Evolutionary conservation across 495 filamentous ascomycete species (phyloP).

Genomic region (Lepraria neglecta): DNA sequence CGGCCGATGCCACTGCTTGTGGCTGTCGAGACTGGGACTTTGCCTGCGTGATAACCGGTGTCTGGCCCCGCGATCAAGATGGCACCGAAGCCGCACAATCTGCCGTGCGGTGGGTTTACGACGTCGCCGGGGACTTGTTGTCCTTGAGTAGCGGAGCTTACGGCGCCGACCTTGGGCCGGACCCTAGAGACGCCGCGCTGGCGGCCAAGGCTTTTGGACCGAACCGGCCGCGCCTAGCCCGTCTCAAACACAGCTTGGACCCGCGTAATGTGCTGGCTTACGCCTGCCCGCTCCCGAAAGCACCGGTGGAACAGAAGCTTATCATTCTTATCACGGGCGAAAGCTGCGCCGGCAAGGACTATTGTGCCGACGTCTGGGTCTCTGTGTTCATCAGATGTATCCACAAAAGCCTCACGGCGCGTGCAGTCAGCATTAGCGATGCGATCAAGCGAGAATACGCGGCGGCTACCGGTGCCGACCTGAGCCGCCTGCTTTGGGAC

Average conservation of each 20-base stretch:
- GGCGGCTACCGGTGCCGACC: constrained; percentile 43
- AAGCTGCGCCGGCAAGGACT: constrained; percentile 55
- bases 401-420: constrained; percentile 36
- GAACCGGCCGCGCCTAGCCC: constrained; percentile 45
- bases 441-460: constrained; percentile 55
- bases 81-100: constrained; percentile 39
- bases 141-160: constrained; percentile 50
- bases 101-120: constrained; percentile 52
- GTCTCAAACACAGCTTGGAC: constrained; percentile 49
- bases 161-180: constrained; percentile 56
- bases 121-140: constrained; percentile 42
- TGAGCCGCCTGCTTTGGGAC: constrained; percentile 44
- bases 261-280: constrained; percentile 49
- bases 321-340: constrained; percentile 57
- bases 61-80: constrained; percentile 55
- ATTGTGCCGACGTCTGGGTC: constrained; percentile 51
- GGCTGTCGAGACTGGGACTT: constrained; percentile 60
- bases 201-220: constrained; percentile 52
- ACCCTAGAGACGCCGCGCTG: constrained; percentile 50
- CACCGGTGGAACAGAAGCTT: constrained; percentile 40
- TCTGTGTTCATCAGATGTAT: constrained; percentile 35
- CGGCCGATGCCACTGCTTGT: constrained; percentile 49
- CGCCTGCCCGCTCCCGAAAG: constrained; percentile 47
- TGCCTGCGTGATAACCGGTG: constrained; percentile 58
- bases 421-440: constrained; percentile 55